Evolutionary conservation across 2,329 filamentous ascomycete species (phyloP), one percentile per base, ranked within the genome.

Genomic region (Parastagonospora avenae): DNA sequence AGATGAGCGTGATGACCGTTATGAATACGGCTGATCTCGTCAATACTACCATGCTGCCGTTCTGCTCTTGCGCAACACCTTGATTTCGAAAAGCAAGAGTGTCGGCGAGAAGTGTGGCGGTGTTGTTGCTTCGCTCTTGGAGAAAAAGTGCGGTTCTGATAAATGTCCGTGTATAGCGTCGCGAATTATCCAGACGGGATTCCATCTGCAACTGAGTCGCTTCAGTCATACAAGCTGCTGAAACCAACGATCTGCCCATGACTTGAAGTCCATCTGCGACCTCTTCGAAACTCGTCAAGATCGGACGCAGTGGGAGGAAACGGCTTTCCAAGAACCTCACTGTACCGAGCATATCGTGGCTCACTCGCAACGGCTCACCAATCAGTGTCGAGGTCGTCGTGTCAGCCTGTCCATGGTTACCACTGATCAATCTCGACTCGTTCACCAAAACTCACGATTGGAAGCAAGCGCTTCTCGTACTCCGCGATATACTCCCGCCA

Each of bases 401-500:
- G 46, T 51, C 43, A 2, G 48, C 35, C 41, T 43, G 11, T 10
- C 24, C 35, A 16, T 12, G 30, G 30, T 43, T 10, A 43, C 15
- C 12, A 19, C 14, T 24, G 19, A 24, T 4, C 14, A 35, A 27
- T 14, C 12, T 39, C 19, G 19, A 31, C 14, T n/a, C 4, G 12
- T 27, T 5, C 57, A 24, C 53, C 60, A 14, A 24, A 24, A 10
- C 41, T 43, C 24, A 43, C 41, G 14, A 68, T 54, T 4, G 56
- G 52, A 12, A 70, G 47, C 11, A 67, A 59, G 6, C 52, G 48
- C 2, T 53, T 48, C 42, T 72, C 67, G 8, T 64, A 47, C 30
- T 52, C 49, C 1, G 54, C 57, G 12, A 74, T 60, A 28, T 67
- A 71, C 8, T 60, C 59, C 19, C 71, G 60, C 69, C 70, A 74